Evolutionary conservation across 129 eudicot genomes (phyloP).

Genomic region (Tanacetum coccineum): DNA sequence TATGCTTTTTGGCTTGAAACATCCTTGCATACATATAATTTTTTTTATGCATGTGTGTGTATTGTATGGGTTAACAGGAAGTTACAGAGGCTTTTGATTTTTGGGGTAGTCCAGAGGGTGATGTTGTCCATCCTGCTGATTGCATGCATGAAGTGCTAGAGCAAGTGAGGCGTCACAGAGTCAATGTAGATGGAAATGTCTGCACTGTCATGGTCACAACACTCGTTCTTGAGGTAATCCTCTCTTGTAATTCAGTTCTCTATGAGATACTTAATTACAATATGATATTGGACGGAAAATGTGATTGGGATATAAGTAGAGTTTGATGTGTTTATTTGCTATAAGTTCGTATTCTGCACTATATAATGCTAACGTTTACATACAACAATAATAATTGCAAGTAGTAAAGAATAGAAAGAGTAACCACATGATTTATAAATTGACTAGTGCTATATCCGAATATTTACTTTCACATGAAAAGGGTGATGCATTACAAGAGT

Average conservation of each 20-base stretch:
- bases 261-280: not conserved
- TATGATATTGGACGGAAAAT: not conserved
- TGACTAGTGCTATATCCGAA: too few relatives aligned
- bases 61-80: constrained; percentile 46
- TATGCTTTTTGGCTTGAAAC: not conserved
- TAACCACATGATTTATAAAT: too few relatives aligned
- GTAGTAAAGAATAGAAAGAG: too few relatives aligned
- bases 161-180: constrained; percentile 79
- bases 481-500: too few relatives aligned
- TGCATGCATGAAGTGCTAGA: constrained; percentile 82
- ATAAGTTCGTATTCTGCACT: not conserved
- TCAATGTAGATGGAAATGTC: constrained; percentile 85
- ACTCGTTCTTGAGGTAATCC: constrained; percentile 78
- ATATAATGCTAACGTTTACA: too few relatives aligned
- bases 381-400: too few relatives aligned
- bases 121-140: constrained; percentile 87
- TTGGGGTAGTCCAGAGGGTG: constrained; percentile 98
- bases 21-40: not conserved
- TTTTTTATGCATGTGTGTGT: not conserved
- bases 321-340: not conserved
- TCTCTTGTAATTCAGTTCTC: not conserved
- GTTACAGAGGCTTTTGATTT: constrained; percentile 77
- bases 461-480: too few relatives aligned
- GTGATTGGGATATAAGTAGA: not conserved
- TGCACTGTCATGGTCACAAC: constrained; percentile 88